phyloP scores from a whole-genome alignment of 2,329 filamentous ascomycete species.

The Scleromitrula shiraiana region DNA sequence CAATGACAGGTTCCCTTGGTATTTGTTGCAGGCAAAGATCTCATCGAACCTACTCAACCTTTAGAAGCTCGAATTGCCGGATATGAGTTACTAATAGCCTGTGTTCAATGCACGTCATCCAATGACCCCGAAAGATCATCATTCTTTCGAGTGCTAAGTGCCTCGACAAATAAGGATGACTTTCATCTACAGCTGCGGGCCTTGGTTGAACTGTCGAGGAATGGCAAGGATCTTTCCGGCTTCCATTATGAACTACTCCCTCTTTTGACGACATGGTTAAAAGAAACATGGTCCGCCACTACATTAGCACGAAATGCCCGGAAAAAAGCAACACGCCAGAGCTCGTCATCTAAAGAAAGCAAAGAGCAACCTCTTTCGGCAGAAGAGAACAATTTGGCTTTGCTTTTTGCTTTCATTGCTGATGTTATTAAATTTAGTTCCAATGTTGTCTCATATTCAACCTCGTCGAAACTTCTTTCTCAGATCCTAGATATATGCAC shows the following conservation, averaged over 20 bases:
- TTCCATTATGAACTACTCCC: slow-evolving; percentile 62
- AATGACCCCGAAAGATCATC: slow-evolving; percentile 60
- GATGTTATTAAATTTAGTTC: slow-evolving; percentile 71
- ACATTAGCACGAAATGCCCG: slow-evolving; percentile 47
- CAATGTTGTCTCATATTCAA: slow-evolving; percentile 55
- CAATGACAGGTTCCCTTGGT: slow-evolving; percentile 37
- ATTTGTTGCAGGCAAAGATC: slow-evolving; percentile 58
- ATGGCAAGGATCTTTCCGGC: slow-evolving; percentile 54
- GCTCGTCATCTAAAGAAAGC: slow-evolving; percentile 29
- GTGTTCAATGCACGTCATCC: slow-evolving; percentile 52
- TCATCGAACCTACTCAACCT: slow-evolving; percentile 52
- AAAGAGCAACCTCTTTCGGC: slow-evolving; percentile 35
- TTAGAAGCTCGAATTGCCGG: slow-evolving; percentile 47
- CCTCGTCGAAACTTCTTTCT: slow-evolving; percentile 53
- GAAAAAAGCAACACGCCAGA: slow-evolving; percentile 37
- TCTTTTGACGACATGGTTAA: slow-evolving; percentile 53
- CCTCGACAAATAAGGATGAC: slow-evolving; percentile 49
- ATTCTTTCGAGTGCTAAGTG: slow-evolving; percentile 55
- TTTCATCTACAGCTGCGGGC: slow-evolving; percentile 59
- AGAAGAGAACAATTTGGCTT: slow-evolving; percentile 54
- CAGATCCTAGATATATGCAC: slow-evolving; percentile 59
- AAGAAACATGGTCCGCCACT: slow-evolving; percentile 45
- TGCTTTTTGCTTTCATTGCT: slow-evolving; percentile 56
- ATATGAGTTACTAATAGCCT: slow-evolving; percentile 58
- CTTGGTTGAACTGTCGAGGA: slow-evolving; percentile 51